Evolutionary conservation across 202 grass and related monocot genomes (phyloP).

Genomic region (Schoenoplectus tabernaemontani): DNA sequence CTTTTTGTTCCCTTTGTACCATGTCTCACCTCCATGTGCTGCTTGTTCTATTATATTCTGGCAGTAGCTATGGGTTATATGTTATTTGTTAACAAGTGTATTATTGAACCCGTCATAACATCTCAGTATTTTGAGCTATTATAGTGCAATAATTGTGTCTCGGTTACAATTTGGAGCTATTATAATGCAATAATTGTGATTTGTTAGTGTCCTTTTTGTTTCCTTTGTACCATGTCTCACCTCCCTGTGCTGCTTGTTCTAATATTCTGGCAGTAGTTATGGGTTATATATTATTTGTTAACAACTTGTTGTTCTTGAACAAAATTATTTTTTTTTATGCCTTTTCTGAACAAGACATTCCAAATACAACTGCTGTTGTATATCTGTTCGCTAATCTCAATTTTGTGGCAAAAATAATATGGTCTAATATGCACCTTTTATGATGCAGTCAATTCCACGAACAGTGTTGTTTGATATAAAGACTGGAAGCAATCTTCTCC

Average conservation of each 20-base stretch:
- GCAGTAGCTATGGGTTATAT: not conserved
- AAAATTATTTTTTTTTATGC: not conserved
- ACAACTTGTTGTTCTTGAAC: not conserved
- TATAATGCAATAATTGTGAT: conserved; percentile 24
- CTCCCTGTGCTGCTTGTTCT: conserved; percentile 8
- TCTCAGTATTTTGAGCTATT: too few relatives aligned
- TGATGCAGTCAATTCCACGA: conserved; percentile 51
- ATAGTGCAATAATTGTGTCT: too few relatives aligned
- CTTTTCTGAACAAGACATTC: not conserved
- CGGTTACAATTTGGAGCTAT: not conserved
- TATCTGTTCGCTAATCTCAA: not conserved
- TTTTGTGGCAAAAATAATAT: conserved; percentile 3
- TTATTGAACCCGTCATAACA: conserved; percentile 8
- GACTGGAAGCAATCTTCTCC: conserved; percentile 55
- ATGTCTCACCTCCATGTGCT: conserved; percentile 11
- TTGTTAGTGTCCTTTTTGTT: not conserved
- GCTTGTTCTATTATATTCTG: not conserved
- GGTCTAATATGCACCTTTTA: not conserved
- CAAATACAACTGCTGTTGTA: not conserved
- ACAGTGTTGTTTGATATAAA: conserved; percentile 75
- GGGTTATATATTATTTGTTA: not conserved
- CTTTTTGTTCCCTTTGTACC: not conserved
- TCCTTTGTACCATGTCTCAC: not conserved
- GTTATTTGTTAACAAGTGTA: too few relatives aligned
- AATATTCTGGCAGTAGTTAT: not conserved